A percentile compares a stretch with the other conserved stretches of the same genome.
Conservation (phyloP, 306 rosid genomes). For the Prunus salicina region DNA sequence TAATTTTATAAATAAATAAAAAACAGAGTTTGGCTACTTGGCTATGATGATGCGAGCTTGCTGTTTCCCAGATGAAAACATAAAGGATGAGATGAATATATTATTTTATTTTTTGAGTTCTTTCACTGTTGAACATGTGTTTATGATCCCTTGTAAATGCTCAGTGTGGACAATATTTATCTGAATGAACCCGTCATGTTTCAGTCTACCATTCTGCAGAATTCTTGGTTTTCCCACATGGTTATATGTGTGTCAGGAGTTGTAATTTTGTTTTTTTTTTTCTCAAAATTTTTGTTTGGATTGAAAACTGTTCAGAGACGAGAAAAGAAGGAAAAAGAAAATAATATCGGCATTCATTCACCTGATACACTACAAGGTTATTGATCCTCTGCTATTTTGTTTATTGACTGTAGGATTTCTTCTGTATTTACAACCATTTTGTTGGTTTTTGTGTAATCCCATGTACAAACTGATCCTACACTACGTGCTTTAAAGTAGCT, state of each 20-base stretch:
- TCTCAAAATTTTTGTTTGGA: not conserved
- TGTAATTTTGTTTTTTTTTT: not conserved
- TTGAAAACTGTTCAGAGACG: not conserved
- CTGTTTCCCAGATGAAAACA: not conserved
- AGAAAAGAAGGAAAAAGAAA: not conserved
- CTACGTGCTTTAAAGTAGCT: not conserved
- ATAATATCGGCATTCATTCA: not conserved
- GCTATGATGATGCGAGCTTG: not conserved
- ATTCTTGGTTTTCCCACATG: not conserved
- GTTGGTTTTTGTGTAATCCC: not conserved
- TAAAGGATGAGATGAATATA: not conserved
- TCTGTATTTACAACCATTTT: not conserved
- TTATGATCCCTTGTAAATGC: not conserved
- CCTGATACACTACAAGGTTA: not conserved
- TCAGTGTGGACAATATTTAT: not conserved
- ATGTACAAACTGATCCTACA: not conserved
- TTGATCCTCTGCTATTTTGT: not conserved
- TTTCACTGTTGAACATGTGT: not conserved
- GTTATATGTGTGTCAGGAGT: constrained; percentile 5
- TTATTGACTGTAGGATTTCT: not conserved
- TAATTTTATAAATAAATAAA: not conserved
- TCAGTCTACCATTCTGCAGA: not conserved
- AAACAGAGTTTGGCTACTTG: not conserved
- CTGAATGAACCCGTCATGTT: not conserved
- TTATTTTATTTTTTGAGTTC: not conserved